Base-by-base conservation (phyloP, 1,139 yeast genomes). In the Saccharomyces pastorianus region DNA sequence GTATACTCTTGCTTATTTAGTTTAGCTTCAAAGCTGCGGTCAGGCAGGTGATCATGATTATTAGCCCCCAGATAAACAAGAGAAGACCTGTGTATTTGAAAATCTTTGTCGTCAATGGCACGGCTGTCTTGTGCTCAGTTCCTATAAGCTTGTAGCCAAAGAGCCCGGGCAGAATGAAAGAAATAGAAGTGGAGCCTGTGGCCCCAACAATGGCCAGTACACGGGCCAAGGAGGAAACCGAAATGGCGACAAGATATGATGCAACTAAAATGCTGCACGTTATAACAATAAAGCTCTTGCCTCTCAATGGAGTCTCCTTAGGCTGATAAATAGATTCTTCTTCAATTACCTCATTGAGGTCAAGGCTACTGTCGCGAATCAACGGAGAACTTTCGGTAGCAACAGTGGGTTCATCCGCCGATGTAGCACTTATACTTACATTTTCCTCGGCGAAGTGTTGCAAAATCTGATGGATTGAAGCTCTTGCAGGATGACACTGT, bases 171-270 rank as follows among this genome's bases (percentile, higher is more conserved):
- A 91, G 76, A 48, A 89, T 90, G 66, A 91, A 91, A 46, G 96
- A 88, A 57, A 91, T 91, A 26, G 96, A 82, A 0, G 98, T 91
- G 1, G 96, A 88, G 1, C 98, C 98, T 0, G 97, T 90, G 2
- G 96, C 87, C 5, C 98, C 98, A 5, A 91, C 97, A 71, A 91
- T 83, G 4, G 96, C 96, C 58, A 91, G 76, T 42, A 93, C 95
- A 55, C 82, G 84, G 51, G 90, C 97, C 61, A 91, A 78, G 0
- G 96, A 88, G 1, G 79, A 76, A 6, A 91, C 95, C 1, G 84
- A 72, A 42, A 86, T 76, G 0, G 98, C 96, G n/a, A 88, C 79
- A 20, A 82, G 59, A 65, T 86, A 89, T 29, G 95, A 82, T 27
- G 76, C 68, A 0, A 79, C 50, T 29, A 91, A 79, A 46, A 91